A percentile compares a stretch with the other conserved stretches of the same genome.
These are phyloP conservation scores for Alternaria conjuncta DNA, from an alignment of 2,329 filamentous ascomycete species.

Conservation along the genomic window DNA sequence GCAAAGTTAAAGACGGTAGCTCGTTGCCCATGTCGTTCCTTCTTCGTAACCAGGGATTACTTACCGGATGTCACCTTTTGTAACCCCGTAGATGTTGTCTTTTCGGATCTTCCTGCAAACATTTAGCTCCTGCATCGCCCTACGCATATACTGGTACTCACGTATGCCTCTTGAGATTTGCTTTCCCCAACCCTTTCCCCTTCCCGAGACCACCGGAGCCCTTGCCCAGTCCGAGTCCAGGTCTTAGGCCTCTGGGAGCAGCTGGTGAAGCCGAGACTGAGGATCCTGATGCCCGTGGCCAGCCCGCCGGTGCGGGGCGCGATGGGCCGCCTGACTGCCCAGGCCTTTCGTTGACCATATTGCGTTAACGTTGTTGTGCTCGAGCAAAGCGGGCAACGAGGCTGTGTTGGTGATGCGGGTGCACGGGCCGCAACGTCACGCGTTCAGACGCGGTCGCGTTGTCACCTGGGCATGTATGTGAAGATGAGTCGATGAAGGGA, in stretches of 20 bases:
- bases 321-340: constrained; percentile 14
- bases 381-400: not conserved
- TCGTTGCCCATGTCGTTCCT: not conserved
- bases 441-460: constrained; percentile 20
- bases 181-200: constrained; percentile 21
- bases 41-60: constrained; percentile 6
- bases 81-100: constrained; percentile 44
- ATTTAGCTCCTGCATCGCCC: constrained; percentile 7
- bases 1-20: not conserved
- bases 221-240: constrained; percentile 30
- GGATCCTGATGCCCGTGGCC: not conserved
- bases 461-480: too few relatives aligned
- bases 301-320: constrained; percentile 14
- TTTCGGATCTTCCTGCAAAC: constrained; percentile 36
- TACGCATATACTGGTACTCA: constrained; percentile 11
- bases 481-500: not conserved
- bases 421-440: constrained; percentile 6
- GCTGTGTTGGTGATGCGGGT: not conserved
- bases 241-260: constrained; percentile 16
- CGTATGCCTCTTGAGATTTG: constrained; percentile 31
- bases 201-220: constrained; percentile 20
- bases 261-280: not conserved
- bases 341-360: constrained; percentile 18
- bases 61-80: constrained; percentile 46
- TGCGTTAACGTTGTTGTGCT: not conserved